Base-by-base conservation (phyloP, 805 yeast genomes). In the Peterozyma xylosa region DNA sequence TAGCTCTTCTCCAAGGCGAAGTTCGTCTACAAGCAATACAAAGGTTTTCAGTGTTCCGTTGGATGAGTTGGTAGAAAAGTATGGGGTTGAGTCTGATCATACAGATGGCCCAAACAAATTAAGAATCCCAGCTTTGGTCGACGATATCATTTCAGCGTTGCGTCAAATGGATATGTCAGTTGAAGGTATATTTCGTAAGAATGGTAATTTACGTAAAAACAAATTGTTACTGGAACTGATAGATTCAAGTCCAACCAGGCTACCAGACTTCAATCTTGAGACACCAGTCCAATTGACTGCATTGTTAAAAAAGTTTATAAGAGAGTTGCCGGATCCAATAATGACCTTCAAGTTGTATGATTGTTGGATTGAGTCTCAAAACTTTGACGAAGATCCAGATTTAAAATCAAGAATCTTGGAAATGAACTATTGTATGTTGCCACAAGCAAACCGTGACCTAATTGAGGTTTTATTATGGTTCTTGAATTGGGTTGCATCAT, bases 141-240 rank as follows among this genome's bases (percentile, higher is more conserved):
- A 91, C 54, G 98, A 93, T 55, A 67, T 90, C 14, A 78, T 93
- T 33, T 75, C 78, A 30, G 86, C 95, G 0, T 75, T 93, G 68
- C 76, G 86, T 42, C 91, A 84, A 47, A 88, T 86, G 71, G 98
- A 93, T 63, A 78, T 91, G 83, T 86, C 97, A 2, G 89, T 82
- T 30, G 99, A 93, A 62, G 99, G 99, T 47, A 83, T 93, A 4
- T 93, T 93, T 73, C 78, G 99, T 55, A 84, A 90, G 57, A 93
- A 93, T 58, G 99, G 99, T 56, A 93, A 93, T 58, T 90, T 93
- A 56, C 80, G 89, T 53, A 74, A 86, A 38, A 68, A 91, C 41
- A 78, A 83, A 52, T 86, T 82, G 51, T 65, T 90, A 46, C 76
- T 88, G 0, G 87, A 79, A 43, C 73, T 69, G 39, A 82, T 91